A percentile compares a stretch with the other conserved stretches of the same genome.
phyloP scores from a whole-genome alignment of 2,329 filamentous ascomycete genomes.

The Penicillium concentricum region DNA sequence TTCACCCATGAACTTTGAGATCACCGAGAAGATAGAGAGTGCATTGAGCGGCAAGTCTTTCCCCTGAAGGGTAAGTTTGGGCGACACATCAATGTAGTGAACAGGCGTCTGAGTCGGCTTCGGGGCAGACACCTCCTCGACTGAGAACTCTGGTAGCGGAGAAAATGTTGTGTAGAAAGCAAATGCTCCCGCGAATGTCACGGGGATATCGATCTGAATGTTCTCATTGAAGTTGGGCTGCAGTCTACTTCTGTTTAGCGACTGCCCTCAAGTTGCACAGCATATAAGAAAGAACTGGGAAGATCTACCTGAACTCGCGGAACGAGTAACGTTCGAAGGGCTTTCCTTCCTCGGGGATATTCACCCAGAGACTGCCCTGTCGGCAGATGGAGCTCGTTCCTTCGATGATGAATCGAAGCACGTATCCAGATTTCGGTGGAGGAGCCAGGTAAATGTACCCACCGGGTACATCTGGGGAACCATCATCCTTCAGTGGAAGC shows the following conservation, averaged over 20 bases:
- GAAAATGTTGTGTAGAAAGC: slow-evolving; percentile 93
- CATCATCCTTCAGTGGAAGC: slow-evolving; percentile 86
- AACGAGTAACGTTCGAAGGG: slow-evolving; percentile 78
- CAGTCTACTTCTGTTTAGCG: slow-evolving; percentile 53
- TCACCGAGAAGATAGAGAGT: slow-evolving; percentile 85
- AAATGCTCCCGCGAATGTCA: slow-evolving; percentile 81
- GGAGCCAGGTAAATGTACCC: slow-evolving; percentile 91
- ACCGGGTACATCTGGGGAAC: slow-evolving; percentile 83
- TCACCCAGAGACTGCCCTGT: slow-evolving; percentile 93
- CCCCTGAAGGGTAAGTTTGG: slow-evolving; percentile 71
- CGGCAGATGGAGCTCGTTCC: slow-evolving; percentile 94
- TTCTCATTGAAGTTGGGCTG: slow-evolving; percentile 89
- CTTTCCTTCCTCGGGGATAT: slow-evolving; percentile 76
- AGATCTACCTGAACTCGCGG: slow-evolving; percentile 78
- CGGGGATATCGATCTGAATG: slow-evolving; percentile 84
- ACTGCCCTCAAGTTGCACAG: slow-evolving; percentile 5
- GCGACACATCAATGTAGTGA: slow-evolving; percentile 94
- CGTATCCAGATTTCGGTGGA: slow-evolving; percentile 68
- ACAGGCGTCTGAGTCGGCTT: slow-evolving; percentile 67
- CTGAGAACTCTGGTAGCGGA: slow-evolving; percentile 75
- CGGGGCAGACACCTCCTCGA: slow-evolving; percentile 50
- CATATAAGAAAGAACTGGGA: background rate
- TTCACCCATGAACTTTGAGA: slow-evolving; percentile 97
- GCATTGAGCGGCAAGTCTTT: slow-evolving; percentile 77
- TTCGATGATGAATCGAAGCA: slow-evolving; percentile 84